Evolutionary conservation across 179 eudicot species (phyloP), one percentile per base, ranked within the genome.

Genomic region (Silene noctiflora): DNA sequence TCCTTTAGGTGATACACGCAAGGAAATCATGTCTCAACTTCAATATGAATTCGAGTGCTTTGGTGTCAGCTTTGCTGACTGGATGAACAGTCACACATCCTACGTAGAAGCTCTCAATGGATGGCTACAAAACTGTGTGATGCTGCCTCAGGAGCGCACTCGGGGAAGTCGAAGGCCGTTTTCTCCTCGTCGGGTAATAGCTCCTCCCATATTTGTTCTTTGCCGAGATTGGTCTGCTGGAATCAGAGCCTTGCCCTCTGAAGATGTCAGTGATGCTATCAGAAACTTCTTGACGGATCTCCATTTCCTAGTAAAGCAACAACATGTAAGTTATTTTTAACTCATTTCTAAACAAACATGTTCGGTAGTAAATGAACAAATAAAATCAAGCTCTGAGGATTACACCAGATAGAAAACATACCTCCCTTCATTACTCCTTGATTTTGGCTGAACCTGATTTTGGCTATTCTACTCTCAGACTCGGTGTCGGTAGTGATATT

Each of bases 201-300:
- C 94, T 71, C 98, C 97, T 71, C 96, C 98, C 0, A 87, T 92
- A 71, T 89, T 90, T 59, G 89, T 83, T 74, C 89, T 94, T 4
- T 87, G 78, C 20, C 97, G 92, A 60, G 97, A 92, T 77, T 94
- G 96, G 98, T 83, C 91, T 12, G 87, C 81, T 19, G 96, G 96
- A 75, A 88, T 94, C 24, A 87, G 84, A 81, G 83, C 79, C 66
- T 59, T 94, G 79, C 96, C 98, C 21, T 88, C 96, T n/a, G 84
- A 83, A 73, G 93, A 94, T 75, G 90, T 92, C 44, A 89, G 84
- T 29, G 85, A 87, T 51, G 88, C 98, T 58, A 88, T 94, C 65
- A 89, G 83, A 78, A 85, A 72, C 73, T 88, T 92, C 71, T 78
- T 94, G 73, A 75, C 79, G 1, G 94, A 90, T 29, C 82, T 94